Percentiles rank a stretch among this genome's conserved stretches.
Conservation (phyloP, 2,329 filamentous ascomycete species). For the Aspergillus sp. region DNA sequence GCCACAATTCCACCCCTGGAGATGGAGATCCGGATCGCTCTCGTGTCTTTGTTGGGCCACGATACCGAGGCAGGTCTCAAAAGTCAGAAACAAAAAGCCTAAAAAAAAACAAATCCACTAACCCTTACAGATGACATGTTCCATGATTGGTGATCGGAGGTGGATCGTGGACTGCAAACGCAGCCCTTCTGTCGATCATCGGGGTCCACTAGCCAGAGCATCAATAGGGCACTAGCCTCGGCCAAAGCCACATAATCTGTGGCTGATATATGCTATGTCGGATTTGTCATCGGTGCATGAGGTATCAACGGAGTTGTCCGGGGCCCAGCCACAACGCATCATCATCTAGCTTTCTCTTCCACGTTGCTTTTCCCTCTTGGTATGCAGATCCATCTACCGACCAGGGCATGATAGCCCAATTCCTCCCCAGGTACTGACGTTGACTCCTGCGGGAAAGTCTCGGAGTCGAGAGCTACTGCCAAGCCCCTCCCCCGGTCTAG, state of each 20-base stretch:
- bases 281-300: conserved; percentile 2
- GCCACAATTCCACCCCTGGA: conserved; percentile 6
- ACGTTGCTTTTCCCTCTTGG: not conserved
- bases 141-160: conserved; percentile 1
- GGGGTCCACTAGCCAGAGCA: not conserved
- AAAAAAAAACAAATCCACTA: too few species aligned
- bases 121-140: conserved; percentile 18
- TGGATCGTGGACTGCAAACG: not conserved
- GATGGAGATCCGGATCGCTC: conserved; percentile 11
- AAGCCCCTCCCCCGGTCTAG: not conserved
- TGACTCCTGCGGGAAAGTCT: not conserved
- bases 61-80: conserved; percentile 2
- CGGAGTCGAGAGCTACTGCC: not conserved
- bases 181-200: not conserved
- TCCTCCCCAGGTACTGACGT: not conserved
- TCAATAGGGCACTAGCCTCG: not conserved
- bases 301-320: conserved; percentile 7
- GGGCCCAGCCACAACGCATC: not conserved
- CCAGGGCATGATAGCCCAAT: too few species aligned
- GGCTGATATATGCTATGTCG: not conserved
- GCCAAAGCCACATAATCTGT: not conserved
- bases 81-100: not conserved
- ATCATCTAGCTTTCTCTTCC: not conserved
- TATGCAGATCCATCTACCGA: too few species aligned
- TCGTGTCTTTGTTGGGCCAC: conserved; percentile 9